Conservation (phyloP, 176 grass and related monocot species). For the Cenchrus purpureus region DNA sequence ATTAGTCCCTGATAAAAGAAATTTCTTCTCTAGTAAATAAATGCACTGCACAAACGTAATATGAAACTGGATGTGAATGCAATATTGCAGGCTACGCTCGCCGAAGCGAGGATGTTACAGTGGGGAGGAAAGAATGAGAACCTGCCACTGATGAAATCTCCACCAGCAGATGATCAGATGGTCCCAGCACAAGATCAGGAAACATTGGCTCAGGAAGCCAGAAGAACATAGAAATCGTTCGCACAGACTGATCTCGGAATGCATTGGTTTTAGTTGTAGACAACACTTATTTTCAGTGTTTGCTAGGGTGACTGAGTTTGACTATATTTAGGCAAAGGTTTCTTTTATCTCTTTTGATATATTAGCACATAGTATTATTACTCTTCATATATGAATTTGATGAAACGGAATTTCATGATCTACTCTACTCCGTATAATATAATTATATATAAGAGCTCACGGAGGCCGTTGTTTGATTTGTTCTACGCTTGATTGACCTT, state of each 20-base stretch:
- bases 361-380: too few species aligned
- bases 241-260: not conserved
- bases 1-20: not conserved
- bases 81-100: constrained; percentile 53
- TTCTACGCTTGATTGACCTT: too few species aligned
- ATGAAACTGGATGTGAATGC: not conserved
- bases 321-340: too few species aligned
- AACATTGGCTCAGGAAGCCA: not conserved
- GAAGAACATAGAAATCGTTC: constrained; percentile 4
- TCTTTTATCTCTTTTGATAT: too few species aligned
- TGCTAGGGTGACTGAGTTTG: not conserved
- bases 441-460: too few species aligned
- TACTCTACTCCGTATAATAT: too few species aligned
- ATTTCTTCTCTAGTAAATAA: not conserved
- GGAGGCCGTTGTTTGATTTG: too few species aligned
- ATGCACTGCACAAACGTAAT: not conserved
- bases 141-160: not conserved
- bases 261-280: not conserved
- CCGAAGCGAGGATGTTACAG: constrained; percentile 43
- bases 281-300: not conserved
- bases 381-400: too few species aligned
- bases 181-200: not conserved
- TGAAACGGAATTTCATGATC: too few species aligned
- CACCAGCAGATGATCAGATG: not conserved
- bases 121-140: constrained; percentile 33